phyloP scores from a whole-genome alignment of 345 rosid species.

The Gossypium anomalum region DNA sequence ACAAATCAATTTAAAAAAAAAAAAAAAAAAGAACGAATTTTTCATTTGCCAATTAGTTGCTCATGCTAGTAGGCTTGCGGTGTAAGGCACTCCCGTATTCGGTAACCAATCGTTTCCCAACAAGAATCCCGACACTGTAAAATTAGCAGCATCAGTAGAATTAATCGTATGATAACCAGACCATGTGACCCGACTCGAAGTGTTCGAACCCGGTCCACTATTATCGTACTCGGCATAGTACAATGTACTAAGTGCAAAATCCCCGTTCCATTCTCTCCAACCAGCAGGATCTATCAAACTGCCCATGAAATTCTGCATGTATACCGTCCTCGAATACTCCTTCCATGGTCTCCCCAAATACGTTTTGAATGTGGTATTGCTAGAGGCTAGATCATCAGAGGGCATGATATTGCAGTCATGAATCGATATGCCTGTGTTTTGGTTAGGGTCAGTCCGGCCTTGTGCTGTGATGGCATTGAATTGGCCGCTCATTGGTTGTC shows the following conservation, averaged over 20 bases:
- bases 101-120: conserved; percentile 70
- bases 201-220: conserved; percentile 63
- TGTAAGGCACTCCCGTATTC: conserved; percentile 55
- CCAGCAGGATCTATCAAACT: conserved; percentile 59
- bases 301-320: conserved; percentile 50
- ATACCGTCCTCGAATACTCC: conserved; percentile 68
- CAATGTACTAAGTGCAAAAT: conserved; percentile 57
- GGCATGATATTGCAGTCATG: conserved; percentile 57
- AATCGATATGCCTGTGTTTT: conserved; percentile 76
- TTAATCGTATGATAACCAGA: conserved; percentile 55
- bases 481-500: conserved; percentile 65
- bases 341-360: conserved; percentile 92
- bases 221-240: conserved; percentile 74
- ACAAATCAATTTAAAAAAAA: background rate
- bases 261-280: conserved; percentile 64
- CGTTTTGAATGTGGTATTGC: conserved; percentile 38
- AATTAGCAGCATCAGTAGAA: conserved; percentile 59
- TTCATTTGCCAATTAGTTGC: background rate
- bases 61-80: conserved; percentile 27
- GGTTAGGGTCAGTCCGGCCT: conserved; percentile 77
- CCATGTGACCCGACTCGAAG: conserved; percentile 59
- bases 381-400: conserved; percentile 57
- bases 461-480: conserved; percentile 89
- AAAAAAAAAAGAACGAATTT: background rate
- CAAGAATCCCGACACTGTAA: conserved; percentile 58